Conservation (phyloP, 441 rosid species). For the Jatropha podagrica region DNA sequence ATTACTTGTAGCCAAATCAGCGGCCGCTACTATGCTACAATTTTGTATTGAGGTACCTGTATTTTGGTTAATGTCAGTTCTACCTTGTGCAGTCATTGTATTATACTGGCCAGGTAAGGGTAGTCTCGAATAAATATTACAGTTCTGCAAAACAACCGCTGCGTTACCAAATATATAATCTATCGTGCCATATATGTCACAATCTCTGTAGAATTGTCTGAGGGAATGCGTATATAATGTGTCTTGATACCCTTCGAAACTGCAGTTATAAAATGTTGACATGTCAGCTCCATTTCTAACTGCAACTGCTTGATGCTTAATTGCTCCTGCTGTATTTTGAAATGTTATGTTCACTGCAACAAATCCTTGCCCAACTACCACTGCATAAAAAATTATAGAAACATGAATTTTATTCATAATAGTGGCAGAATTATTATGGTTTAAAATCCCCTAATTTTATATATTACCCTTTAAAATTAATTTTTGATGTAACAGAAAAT, state of each 20-base stretch:
- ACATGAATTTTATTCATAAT: no score
- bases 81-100: slow-evolving; percentile 74
- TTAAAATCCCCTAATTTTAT: no score
- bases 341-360: slow-evolving; percentile 68
- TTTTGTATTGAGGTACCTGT: slow-evolving; percentile 71
- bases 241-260: slow-evolving; percentile 81
- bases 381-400: slow-evolving; percentile 27
- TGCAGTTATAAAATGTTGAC: slow-evolving; percentile 67
- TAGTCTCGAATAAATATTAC: slow-evolving; percentile 55
- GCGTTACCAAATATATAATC: slow-evolving; percentile 89
- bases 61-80: slow-evolving; percentile 74
- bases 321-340: slow-evolving; percentile 71
- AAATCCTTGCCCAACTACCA: slow-evolving; percentile 51
- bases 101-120: slow-evolving; percentile 60
- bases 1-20: slow-evolving; percentile 43
- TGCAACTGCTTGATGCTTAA: slow-evolving; percentile 71
- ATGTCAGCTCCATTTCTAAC: slow-evolving; percentile 62
- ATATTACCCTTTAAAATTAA: no score
- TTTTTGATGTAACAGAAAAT: no score
- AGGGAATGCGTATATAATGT: slow-evolving; percentile 64
- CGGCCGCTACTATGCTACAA: slow-evolving; percentile 50
- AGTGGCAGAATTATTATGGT: no score
- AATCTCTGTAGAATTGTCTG: slow-evolving; percentile 69
- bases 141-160: slow-evolving; percentile 66
- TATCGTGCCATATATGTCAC: slow-evolving; percentile 71